phyloP scores from a whole-genome alignment of 345 rosid genomes.

The Zanthoxylum bungeanum region DNA sequence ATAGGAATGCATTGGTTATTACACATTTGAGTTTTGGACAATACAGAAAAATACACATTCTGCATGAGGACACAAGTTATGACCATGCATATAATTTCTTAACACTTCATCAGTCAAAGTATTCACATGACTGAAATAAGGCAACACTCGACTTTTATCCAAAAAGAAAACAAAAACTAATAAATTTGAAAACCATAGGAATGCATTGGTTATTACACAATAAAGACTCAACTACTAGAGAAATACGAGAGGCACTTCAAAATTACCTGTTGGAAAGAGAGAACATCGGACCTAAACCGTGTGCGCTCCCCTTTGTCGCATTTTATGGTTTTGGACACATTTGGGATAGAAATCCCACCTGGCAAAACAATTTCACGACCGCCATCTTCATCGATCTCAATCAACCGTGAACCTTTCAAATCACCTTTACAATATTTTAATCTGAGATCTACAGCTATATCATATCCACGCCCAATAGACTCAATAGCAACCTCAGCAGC shows the following conservation, averaged over 20 bases:
- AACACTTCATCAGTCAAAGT: neutral
- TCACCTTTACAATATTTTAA: constrained; percentile 77
- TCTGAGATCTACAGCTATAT: constrained; percentile 67
- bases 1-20: neutral
- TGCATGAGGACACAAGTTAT: neutral
- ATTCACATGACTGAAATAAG: neutral
- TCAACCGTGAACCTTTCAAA: constrained; percentile 45
- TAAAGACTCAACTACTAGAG: neutral
- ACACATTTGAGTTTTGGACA: neutral
- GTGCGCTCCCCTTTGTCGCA: constrained; percentile 96
- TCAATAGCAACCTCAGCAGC: constrained; percentile 90
- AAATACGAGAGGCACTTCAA: neutral
- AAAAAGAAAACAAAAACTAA: neutral
- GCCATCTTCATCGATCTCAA: constrained; percentile 62
- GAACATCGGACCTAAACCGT: constrained; percentile 77
- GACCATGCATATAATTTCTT: constrained; percentile 5
- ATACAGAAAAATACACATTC: neutral
- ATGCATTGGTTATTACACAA: neutral
- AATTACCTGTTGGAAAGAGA: constrained; percentile 84
- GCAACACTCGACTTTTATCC: neutral
- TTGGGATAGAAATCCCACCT: constrained; percentile 72
- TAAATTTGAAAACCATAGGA: neutral
- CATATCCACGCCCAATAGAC: constrained; percentile 89
- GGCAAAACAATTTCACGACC: constrained; percentile 67
- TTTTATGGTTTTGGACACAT: constrained; percentile 79